Base-by-base conservation (phyloP, 768 basidiomycete genomes). In the Boletus subparvulus region DNA sequence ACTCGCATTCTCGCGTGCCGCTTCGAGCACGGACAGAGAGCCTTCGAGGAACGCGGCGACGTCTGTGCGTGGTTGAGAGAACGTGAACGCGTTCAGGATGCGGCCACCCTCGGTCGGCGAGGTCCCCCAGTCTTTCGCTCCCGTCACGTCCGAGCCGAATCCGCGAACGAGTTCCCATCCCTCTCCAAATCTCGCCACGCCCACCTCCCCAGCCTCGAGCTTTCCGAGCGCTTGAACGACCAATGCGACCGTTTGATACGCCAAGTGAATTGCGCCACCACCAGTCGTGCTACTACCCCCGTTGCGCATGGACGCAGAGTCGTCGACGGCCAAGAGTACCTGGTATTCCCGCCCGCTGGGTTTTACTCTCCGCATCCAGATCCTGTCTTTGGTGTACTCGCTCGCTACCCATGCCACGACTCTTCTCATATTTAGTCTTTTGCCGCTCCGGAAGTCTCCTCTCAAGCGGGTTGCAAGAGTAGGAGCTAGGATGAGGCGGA, bases 301-400 rank as follows among this genome's bases (percentile, higher is more conserved):
- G 50, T 69, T 68, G 54, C 72, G 68, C 97, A 99, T 98, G 36
- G 94, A 97, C 35, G 90, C 86, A 4, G 94, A 98, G 76, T 98
- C 97, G 68, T 98, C 97, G 47, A 99, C 82, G 11, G 94, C 90
- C 54, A 99, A 81, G 40, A 98, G 82, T 3, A 99, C 85, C 67
- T 99, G 96, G 72, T 98, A 98, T 68, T 97, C 95, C 47, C 97
- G 83, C 65, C 91, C 86, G 69, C 92, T 94, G 6, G 97, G 96
- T 48, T 90, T 86, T 4, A 95, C 97, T 21, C 97, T 83, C 26
- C 96, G 88, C 36, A 98, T 78, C 97, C 97, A 99, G 61, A 98
- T 98, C 75, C 95, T 95, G 80, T 99, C 96, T 72, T 98, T 98
- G 50, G 95, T 98, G 78, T 92, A 99, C 75, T 99, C 97, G 74